phyloP scores from a whole-genome alignment of 1,284 basidiomycete species.

The Marasmius tenuissimus region DNA sequence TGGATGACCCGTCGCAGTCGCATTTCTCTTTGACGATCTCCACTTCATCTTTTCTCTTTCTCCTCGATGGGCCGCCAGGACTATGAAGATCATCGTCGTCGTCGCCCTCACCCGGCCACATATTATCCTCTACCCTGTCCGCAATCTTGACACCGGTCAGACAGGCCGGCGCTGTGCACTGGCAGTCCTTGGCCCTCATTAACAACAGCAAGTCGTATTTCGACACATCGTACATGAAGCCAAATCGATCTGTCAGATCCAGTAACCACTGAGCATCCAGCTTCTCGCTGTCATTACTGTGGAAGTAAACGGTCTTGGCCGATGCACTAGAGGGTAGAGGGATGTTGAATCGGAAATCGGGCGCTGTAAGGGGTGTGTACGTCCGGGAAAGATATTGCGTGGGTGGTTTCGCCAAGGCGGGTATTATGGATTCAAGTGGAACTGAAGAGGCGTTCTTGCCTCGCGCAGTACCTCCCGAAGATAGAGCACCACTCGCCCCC shows the following conservation, averaged over 20 bases:
- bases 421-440: conserved; percentile 89
- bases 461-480: conserved; percentile 27
- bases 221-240: conserved; percentile 90
- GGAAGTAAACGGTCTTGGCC: conserved; percentile 53
- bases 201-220: conserved; percentile 81
- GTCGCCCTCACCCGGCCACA: conserved; percentile 52
- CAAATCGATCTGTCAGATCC: conserved; percentile 79
- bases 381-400: conserved; percentile 74
- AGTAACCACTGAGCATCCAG: conserved; percentile 56
- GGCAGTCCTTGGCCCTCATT: conserved; percentile 70
- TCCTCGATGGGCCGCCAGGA: conserved; percentile 16
- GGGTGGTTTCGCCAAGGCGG: conserved; percentile 83
- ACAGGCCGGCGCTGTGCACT: conserved; percentile 78
- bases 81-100: conserved; percentile 41
- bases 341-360: conserved; percentile 65
- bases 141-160: conserved; percentile 86
- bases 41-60: conserved; percentile 32
- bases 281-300: conserved; percentile 45
- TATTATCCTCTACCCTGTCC: conserved; percentile 74
- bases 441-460: conserved; percentile 59
- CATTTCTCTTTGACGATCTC: conserved; percentile 64
- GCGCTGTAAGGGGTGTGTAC: conserved; percentile 69
- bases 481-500: background rate
- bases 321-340: conserved; percentile 35
- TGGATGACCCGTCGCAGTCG: conserved; percentile 45